A percentile compares a stretch with the other conserved stretches of the same genome.
These are phyloP conservation scores for Pseudoperonospora humuli DNA, from an alignment of 352 stramenopile genomes.

Conservation along the genomic window DNA sequence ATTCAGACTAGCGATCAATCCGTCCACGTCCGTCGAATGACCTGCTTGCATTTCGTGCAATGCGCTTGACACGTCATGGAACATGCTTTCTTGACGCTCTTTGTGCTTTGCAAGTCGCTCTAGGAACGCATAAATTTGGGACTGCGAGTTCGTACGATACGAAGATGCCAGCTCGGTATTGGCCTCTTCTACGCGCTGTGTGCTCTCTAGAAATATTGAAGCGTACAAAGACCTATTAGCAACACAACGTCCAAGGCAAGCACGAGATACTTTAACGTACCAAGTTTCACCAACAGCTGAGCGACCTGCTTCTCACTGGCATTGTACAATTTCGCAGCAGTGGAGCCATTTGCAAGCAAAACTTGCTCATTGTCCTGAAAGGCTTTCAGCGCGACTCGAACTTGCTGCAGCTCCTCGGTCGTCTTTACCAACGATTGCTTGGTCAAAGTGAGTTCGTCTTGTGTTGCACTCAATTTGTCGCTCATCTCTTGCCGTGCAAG, in stretches of 20 bases:
- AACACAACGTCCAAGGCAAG: background rate
- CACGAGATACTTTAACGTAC: slow-evolving; percentile 10
- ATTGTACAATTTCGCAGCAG: slow-evolving; percentile 42
- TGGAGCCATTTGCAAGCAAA: slow-evolving; percentile 43
- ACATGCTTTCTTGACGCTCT: slow-evolving; percentile 35
- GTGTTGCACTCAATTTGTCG: slow-evolving; percentile 27
- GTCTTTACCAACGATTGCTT: slow-evolving; percentile 31
- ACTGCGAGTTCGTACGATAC: slow-evolving; percentile 37
- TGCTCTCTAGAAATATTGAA: slow-evolving; percentile 28
- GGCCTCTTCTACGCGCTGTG: slow-evolving; percentile 31
- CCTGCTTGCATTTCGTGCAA: slow-evolving; percentile 39
- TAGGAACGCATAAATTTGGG: slow-evolving; percentile 41
- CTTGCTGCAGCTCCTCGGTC: slow-evolving; percentile 17
- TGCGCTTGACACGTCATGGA: slow-evolving; percentile 32
- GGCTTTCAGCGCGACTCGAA: slow-evolving; percentile 25
- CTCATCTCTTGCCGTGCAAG: slow-evolving; percentile 38
- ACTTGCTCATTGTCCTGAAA: slow-evolving; percentile 53
- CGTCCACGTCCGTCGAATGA: slow-evolving; percentile 37
- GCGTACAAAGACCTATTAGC: background rate
- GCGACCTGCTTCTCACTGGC: slow-evolving; percentile 44
- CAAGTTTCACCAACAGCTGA: slow-evolving; percentile 51
- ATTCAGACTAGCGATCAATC: slow-evolving; percentile 28
- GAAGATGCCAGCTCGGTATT: slow-evolving; percentile 41
- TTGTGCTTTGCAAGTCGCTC: slow-evolving; percentile 41
- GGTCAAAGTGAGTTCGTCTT: slow-evolving; percentile 26